phyloP scores from a whole-genome alignment of 352 stramenopile genomes.

The Globisporangium okanoganense region DNA sequence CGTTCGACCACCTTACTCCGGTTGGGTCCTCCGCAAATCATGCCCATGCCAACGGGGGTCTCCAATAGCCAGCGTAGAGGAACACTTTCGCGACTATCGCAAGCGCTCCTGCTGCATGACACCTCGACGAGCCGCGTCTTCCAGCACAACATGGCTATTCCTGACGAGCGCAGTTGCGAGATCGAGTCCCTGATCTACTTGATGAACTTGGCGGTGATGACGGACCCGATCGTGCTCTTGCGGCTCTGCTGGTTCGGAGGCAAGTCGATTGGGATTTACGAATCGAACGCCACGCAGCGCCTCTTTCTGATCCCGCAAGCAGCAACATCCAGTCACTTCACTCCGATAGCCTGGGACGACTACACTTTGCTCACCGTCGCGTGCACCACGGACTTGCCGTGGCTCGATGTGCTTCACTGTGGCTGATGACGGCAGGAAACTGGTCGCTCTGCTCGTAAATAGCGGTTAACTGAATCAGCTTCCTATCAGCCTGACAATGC shows the following conservation, averaged over 20 bases:
- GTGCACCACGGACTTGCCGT: neutral
- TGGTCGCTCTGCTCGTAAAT: neutral
- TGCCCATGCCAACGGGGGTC: neutral
- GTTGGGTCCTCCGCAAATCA: slow-evolving; percentile 1
- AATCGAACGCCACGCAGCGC: slow-evolving; percentile 1
- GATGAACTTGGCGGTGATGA: slow-evolving; percentile 14
- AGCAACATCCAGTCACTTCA: neutral
- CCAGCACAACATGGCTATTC: neutral
- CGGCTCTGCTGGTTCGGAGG: neutral
- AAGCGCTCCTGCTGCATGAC: slow-evolving; percentile 9
- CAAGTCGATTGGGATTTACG: neutral
- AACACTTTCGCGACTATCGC: neutral
- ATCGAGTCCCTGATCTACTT: slow-evolving; percentile 10
- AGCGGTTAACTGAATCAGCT: neutral
- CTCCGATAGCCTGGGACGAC: neutral
- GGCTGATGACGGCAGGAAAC: neutral
- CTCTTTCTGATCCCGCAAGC: slow-evolving; percentile 1
- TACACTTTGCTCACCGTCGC: neutral
- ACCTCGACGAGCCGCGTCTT: neutral
- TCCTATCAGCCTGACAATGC: too few species aligned
- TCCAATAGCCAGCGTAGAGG: neutral
- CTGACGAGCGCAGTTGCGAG: neutral
- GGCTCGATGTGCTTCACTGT: slow-evolving; percentile 3
- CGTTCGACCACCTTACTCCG: neutral
- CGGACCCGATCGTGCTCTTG: slow-evolving; percentile 1